A percentile compares a stretch with the other conserved stretches of the same genome.
Conservation (phyloP, 495 filamentous ascomycete genomes). For the Xylona heveae region DNA sequence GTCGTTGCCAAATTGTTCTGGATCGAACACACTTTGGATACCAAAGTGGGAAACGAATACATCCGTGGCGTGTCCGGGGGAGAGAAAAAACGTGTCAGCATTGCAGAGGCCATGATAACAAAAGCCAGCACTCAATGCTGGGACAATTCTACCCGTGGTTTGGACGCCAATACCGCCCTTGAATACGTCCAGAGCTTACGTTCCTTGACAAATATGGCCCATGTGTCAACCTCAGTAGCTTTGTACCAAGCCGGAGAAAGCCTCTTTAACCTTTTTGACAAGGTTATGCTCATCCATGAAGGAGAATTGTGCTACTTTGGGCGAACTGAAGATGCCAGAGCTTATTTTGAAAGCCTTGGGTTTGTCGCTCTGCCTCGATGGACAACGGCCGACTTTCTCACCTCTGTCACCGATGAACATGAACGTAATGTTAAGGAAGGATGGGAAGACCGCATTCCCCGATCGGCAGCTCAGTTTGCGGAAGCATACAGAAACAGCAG, state of each 20-base stretch:
- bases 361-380: slow-evolving; percentile 36
- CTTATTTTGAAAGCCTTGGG: slow-evolving; percentile 42
- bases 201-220: slow-evolving; percentile 37
- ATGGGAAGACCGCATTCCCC: slow-evolving; percentile 37
- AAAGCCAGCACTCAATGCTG: slow-evolving; percentile 43
- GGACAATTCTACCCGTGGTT: slow-evolving; percentile 48
- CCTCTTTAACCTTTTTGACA: slow-evolving; percentile 49
- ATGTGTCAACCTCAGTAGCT: slow-evolving; percentile 37
- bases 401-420: slow-evolving; percentile 39
- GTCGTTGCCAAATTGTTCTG: slow-evolving; percentile 61
- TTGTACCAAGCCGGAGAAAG: slow-evolving; percentile 54
- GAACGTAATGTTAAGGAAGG: slow-evolving; percentile 35
- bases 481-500: slow-evolving; percentile 27
- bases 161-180: slow-evolving; percentile 44
- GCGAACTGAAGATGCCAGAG: slow-evolving; percentile 28
- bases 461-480: slow-evolving; percentile 35
- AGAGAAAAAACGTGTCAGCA: slow-evolving; percentile 52
- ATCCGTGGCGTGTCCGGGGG: slow-evolving; percentile 51
- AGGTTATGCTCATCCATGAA: slow-evolving; percentile 46
- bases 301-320: slow-evolving; percentile 46
- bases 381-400: slow-evolving; percentile 51
- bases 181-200: slow-evolving; percentile 43
- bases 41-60: slow-evolving; percentile 44
- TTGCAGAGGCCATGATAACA: slow-evolving; percentile 46
- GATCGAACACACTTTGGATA: slow-evolving; percentile 46